Evolutionary conservation across 2,329 filamentous ascomycete species (phyloP), one percentile per base, ranked within the genome.

Genomic region (Coniosporium tulheliwenetii): DNA sequence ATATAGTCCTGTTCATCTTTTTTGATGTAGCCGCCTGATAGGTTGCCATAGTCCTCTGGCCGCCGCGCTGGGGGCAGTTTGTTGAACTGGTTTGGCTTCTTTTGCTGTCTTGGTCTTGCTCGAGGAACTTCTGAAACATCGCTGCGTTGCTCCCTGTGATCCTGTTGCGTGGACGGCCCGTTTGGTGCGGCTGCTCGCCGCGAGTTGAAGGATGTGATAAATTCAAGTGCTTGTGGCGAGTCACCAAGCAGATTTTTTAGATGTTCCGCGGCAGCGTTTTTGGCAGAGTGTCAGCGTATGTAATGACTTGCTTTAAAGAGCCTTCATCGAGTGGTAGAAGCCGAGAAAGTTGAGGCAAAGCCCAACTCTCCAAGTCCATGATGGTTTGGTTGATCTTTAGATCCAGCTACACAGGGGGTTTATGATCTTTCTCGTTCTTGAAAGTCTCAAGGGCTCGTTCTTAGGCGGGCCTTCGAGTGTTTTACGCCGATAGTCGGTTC

Each of bases 181-280:
- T 59, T 54, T 40, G 56, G 59, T 26, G 19, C 19, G 19, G 19
- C 19, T 26, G 19, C 19, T 44, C 74, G 64, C 41, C 73, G 75
- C 2, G 79, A 73, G 56, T 94, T 96, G 62, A 82, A 84, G 9
- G 72, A 73, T 15, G 77, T 69, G 44, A 84, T 82, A 53, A 84
- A 84, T 49, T 83, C 78, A 39, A 83, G 59, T 2, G 75, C 72
- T 50, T 81, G 77, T 1, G 86, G 75, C 5, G 83, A 86, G 57
- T 93, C 85, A 39, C 89, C 91, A 0, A 98, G 73, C 40, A 98
- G 67, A 54, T 91, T 85, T 58, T 79, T 81, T 45, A 98, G 80
- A 59, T 96, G 85, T 35, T 86, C 79, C 39, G 77, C 85, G 10
- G 85, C 83, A 47, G 81, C 82, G 39, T 77, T 64, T 54, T 86